Evolutionary conservation across 192 early-diverging fungal genomes (phyloP).

Genomic region (Mortierella claussenii): DNA sequence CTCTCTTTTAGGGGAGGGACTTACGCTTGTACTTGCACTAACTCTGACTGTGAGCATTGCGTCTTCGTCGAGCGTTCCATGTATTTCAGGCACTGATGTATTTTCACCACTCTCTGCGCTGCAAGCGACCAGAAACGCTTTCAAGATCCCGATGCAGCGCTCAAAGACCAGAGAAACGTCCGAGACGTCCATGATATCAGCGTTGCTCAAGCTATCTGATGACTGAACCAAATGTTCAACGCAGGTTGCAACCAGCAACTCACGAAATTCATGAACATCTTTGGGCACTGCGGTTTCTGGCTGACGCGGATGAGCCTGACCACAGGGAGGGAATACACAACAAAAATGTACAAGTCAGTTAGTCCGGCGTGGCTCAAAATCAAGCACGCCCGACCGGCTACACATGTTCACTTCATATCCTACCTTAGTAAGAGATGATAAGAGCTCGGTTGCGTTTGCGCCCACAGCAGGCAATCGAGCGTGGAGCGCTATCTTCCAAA

Average conservation of each 20-base stretch:
- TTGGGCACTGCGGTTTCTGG: constrained; percentile 23
- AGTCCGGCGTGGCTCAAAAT: no score
- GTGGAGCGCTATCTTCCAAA: constrained; percentile 58
- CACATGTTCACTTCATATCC: no score
- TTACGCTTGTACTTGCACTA: constrained; percentile 20
- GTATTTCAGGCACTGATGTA: constrained; percentile 25
- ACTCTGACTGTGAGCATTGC: constrained; percentile 54
- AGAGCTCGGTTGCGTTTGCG: constrained; percentile 41
- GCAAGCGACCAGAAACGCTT: constrained; percentile 46
- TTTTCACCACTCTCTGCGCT: constrained; percentile 9
- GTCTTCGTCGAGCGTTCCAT: constrained; percentile 57
- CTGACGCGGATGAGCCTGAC: constrained; percentile 33
- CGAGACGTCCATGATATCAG: constrained; percentile 6
- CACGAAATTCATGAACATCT: constrained; percentile 38
- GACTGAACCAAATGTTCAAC: constrained; percentile 50
- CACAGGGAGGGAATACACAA: background rate
- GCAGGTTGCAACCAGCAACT: constrained; percentile 55
- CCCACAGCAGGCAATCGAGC: constrained; percentile 49
- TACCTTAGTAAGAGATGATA: constrained; percentile 48
- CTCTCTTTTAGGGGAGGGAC: no score
- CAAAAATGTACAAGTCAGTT: background rate
- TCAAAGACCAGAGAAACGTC: constrained; percentile 51
- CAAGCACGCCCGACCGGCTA: no score
- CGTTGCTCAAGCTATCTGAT: constrained; percentile 25
- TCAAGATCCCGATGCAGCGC: constrained; percentile 56